phyloP scores from a whole-genome alignment of 768 basidiomycete species.

The Serpula lacrymans region DNA sequence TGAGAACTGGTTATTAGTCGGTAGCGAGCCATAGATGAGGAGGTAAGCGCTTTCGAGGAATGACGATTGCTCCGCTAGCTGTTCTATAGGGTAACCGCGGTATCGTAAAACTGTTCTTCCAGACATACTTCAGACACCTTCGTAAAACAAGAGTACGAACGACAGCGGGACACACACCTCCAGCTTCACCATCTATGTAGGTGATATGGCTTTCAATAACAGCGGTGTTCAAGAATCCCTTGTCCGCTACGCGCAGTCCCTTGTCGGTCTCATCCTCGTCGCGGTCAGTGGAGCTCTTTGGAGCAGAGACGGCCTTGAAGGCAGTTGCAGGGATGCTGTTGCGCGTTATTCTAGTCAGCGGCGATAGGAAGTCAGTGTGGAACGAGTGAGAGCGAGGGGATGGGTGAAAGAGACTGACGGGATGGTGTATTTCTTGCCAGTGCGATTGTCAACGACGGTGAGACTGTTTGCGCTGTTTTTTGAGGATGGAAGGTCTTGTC shows the following conservation, averaged over 20 bases:
- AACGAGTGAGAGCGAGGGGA: neutral
- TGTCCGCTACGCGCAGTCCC: constrained; percentile 75
- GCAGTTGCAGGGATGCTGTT: constrained; percentile 78
- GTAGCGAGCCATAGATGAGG: constrained; percentile 84
- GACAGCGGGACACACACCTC: no score
- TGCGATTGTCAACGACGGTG: constrained; percentile 80
- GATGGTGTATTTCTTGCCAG: constrained; percentile 70
- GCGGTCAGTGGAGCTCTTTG: constrained; percentile 53
- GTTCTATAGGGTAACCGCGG: constrained; percentile 91
- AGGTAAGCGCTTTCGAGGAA: constrained; percentile 86
- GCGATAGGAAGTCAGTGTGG: constrained; percentile 1
- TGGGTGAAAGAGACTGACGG: constrained; percentile 49
- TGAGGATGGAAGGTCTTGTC: constrained; percentile 19
- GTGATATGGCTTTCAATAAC: constrained; percentile 80
- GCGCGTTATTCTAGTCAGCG: constrained; percentile 62
- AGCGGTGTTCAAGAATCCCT: constrained; percentile 81
- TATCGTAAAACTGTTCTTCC: constrained; percentile 57
- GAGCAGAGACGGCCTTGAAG: constrained; percentile 74
- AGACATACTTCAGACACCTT: constrained; percentile 2
- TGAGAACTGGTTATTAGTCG: constrained; percentile 54
- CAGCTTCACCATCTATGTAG: constrained; percentile 87
- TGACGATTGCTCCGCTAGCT: constrained; percentile 74
- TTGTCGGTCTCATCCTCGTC: constrained; percentile 82
- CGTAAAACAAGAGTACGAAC: constrained; percentile 1
- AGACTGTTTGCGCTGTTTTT: constrained; percentile 35